Percentiles rank a stretch among this genome's conserved stretches.
These are phyloP conservation scores for Podaxis pistillaris DNA, from an alignment of 768 basidiomycete species.

Conservation along the genomic window DNA sequence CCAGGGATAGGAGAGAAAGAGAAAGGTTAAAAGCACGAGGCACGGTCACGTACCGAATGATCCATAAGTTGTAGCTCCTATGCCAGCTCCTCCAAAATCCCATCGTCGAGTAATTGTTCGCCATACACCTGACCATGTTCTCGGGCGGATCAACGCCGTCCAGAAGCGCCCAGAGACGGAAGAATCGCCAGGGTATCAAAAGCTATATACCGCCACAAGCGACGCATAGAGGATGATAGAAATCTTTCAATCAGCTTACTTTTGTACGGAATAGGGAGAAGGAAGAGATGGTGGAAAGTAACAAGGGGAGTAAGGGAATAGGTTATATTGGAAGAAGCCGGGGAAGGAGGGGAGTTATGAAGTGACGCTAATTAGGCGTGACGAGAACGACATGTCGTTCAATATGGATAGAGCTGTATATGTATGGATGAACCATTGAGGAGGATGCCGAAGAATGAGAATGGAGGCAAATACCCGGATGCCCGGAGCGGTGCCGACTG, in stretches of 20 bases:
- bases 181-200: constrained; percentile 94
- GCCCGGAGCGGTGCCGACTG: background rate
- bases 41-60: constrained; percentile 60
- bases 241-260: background rate
- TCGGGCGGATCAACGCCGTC: constrained; percentile 94
- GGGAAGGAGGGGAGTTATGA: background rate
- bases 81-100: constrained; percentile 99
- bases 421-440: background rate
- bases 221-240: background rate
- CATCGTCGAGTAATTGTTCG: constrained; percentile 89
- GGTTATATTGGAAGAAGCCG: background rate
- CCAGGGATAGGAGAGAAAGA: background rate
- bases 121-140: constrained; percentile 99
- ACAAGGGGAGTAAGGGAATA: background rate
- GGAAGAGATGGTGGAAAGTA: background rate
- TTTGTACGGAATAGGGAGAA: background rate
- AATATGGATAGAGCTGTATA: background rate
- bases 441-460: background rate
- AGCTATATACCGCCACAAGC: constrained; percentile 51
- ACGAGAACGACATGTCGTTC: background rate
- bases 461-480: background rate
- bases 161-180: constrained; percentile 87
- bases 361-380: background rate
- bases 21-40: background rate
- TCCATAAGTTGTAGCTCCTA: constrained; percentile 94